Percentiles rank a stretch among this genome's conserved stretches.
These are phyloP conservation scores for Cordyceps pruinosa DNA, from an alignment of 2,329 filamentous ascomycete genomes.

Conservation along the genomic window DNA sequence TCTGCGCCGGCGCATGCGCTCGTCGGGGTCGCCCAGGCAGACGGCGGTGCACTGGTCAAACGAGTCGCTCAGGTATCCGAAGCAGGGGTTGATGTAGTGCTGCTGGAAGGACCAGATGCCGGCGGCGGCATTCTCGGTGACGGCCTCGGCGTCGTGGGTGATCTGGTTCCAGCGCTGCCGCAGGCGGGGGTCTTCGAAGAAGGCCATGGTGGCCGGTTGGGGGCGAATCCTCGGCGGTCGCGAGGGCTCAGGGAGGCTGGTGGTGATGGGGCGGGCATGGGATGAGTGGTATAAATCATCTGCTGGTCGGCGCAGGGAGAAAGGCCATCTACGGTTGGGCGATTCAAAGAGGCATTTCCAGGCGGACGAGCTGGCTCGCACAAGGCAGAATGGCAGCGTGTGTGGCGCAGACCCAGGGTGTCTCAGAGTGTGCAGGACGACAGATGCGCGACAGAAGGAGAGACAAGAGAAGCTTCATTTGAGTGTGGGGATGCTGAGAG, in stretches of 20 bases:
- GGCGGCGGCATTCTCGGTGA: constrained; percentile 86
- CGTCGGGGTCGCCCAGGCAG: constrained; percentile 65
- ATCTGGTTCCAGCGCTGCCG: constrained; percentile 92
- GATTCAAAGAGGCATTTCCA: neutral
- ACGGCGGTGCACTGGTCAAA: constrained; percentile 66
- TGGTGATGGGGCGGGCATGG: neutral
- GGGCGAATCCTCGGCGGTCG: constrained; percentile 1
- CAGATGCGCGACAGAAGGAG: neutral
- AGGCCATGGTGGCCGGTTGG: constrained; percentile 39
- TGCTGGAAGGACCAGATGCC: constrained; percentile 86
- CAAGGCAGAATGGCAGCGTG: neutral
- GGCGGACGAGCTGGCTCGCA: neutral
- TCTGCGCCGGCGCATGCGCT: constrained; percentile 60
- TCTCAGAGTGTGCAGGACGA: constrained; percentile 7
- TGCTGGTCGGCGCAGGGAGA: neutral
- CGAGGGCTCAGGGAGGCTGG: constrained; percentile 8
- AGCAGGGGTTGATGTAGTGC: constrained; percentile 75
- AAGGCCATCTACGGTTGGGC: neutral
- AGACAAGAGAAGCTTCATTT: neutral
- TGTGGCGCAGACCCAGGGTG: constrained; percentile 3
- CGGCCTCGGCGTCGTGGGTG: constrained; percentile 80
- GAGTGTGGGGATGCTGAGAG: too few relatives aligned
- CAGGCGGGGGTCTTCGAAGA: constrained; percentile 76
- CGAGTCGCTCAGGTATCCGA: constrained; percentile 58
- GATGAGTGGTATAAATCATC: neutral